phyloP scores from a whole-genome alignment of 1,284 basidiomycete genomes.

The Papiliotrema nemorosa region DNA sequence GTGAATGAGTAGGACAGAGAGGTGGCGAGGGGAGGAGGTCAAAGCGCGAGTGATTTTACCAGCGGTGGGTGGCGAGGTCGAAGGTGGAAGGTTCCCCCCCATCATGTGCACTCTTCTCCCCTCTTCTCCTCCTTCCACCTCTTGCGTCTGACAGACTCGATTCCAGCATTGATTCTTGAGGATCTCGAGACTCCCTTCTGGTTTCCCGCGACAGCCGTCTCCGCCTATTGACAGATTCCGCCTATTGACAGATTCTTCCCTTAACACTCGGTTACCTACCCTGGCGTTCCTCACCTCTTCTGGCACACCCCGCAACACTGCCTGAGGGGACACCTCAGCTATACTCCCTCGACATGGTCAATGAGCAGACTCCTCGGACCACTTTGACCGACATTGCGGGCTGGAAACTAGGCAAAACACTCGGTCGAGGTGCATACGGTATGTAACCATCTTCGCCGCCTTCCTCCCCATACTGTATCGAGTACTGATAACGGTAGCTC shows the following conservation, averaged over 20 bases:
- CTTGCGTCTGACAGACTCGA: too few relatives aligned
- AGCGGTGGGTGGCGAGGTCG: too few relatives aligned
- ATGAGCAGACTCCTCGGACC: constrained; percentile 24
- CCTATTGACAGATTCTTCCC: too few relatives aligned
- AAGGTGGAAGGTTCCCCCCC: too few relatives aligned
- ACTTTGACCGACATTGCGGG: constrained; percentile 31
- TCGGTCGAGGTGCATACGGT: constrained; percentile 48
- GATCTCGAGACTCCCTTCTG: too few relatives aligned
- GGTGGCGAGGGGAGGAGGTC: background rate
- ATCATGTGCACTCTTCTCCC: background rate
- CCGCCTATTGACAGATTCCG: too few relatives aligned
- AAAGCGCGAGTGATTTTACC: background rate
- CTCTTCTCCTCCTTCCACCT: too few relatives aligned
- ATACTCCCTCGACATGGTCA: background rate
- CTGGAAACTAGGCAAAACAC: constrained; percentile 40
- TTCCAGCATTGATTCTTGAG: too few relatives aligned
- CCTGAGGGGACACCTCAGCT: too few relatives aligned
- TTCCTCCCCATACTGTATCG: background rate
- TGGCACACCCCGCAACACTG: background rate
- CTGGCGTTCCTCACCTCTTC: background rate
- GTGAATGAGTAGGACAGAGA: too few relatives aligned
- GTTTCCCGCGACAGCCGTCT: too few relatives aligned
- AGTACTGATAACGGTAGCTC: constrained; percentile 27
- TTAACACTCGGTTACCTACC: too few relatives aligned
- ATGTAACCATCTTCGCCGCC: background rate